These are phyloP conservation scores for Cyamopsis tetragonoloba DNA, from an alignment of 306 rosid species.

Conservation along the genomic window DNA sequence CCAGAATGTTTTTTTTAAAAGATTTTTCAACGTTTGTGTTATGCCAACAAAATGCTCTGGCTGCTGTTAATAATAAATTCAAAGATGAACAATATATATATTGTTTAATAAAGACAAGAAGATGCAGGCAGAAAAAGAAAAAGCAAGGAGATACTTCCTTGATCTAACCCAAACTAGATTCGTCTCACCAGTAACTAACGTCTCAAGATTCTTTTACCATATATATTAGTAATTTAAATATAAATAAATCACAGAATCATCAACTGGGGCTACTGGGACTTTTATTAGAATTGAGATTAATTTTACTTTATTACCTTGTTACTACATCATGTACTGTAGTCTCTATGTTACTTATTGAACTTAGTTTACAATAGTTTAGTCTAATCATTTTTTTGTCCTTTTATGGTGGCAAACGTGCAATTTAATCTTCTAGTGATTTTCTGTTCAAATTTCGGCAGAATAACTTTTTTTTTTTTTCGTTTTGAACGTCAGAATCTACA, in stretches of 20 bases:
- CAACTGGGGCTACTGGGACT: too few species aligned
- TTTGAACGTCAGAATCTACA: too few species aligned
- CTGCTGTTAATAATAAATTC: neutral
- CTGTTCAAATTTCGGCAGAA: too few species aligned
- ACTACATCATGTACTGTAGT: too few species aligned
- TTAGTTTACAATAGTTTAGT: too few species aligned
- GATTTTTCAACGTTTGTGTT: neutral
- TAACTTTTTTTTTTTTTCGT: too few species aligned
- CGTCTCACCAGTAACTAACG: neutral
- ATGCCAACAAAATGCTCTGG: slow-evolving; percentile 6
- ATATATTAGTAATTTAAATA: neutral
- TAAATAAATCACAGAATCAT: neutral
- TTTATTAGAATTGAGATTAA: too few species aligned
- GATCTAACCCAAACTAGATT: slow-evolving; percentile 15
- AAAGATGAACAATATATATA: neutral
- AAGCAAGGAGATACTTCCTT: neutral
- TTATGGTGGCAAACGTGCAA: too few species aligned
- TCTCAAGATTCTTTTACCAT: neutral
- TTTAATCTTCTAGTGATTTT: too few species aligned
- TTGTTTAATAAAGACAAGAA: slow-evolving; percentile 7
- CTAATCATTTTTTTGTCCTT: too few species aligned
- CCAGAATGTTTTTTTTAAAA: neutral
- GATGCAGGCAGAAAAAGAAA: neutral
- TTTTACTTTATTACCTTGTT: too few species aligned
- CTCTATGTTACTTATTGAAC: too few species aligned